A percentile compares a stretch with the other conserved stretches of the same genome.
phyloP scores from a whole-genome alignment of 441 rosid species.

The Syzygium malaccense region DNA sequence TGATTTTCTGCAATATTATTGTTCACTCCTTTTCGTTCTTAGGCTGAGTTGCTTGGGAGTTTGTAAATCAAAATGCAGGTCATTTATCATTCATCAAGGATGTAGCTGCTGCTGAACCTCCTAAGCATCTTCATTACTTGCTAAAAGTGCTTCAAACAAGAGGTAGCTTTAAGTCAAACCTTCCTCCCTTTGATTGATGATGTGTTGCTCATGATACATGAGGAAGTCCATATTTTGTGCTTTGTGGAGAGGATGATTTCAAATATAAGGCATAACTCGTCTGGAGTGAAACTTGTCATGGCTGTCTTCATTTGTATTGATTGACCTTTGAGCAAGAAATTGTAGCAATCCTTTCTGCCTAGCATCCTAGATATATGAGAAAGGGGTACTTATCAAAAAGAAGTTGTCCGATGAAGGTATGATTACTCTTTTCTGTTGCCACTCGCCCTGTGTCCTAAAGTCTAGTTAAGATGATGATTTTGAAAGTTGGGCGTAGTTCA shows the following conservation, averaged over 20 bases:
- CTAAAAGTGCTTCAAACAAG: conserved; percentile 47
- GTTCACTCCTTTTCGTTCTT: not conserved
- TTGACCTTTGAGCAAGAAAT: not conserved
- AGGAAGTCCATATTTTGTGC: not conserved
- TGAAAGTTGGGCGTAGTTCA: not conserved
- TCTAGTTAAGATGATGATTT: not conserved
- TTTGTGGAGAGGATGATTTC: not conserved
- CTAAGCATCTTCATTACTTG: conserved; percentile 48
- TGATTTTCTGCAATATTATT: not conserved
- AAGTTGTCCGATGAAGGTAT: not conserved
- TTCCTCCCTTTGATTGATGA: not conserved
- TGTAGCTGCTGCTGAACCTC: conserved; percentile 63
- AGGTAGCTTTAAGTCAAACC: conserved; percentile 24
- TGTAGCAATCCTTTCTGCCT: not conserved
- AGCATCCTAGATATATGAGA: not conserved
- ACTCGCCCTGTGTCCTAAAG: not conserved
- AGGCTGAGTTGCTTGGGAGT: not conserved
- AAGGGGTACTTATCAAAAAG: not conserved
- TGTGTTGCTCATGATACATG: not conserved
- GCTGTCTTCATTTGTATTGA: not conserved
- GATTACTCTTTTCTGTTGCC: not conserved
- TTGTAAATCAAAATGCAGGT: conserved; percentile 23
- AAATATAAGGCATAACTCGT: not conserved
- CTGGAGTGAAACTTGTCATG: not conserved
- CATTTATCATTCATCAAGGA: conserved; percentile 57